Base-by-base conservation (phyloP, 805 yeast genomes). In the Candida peoriensis region DNA sequence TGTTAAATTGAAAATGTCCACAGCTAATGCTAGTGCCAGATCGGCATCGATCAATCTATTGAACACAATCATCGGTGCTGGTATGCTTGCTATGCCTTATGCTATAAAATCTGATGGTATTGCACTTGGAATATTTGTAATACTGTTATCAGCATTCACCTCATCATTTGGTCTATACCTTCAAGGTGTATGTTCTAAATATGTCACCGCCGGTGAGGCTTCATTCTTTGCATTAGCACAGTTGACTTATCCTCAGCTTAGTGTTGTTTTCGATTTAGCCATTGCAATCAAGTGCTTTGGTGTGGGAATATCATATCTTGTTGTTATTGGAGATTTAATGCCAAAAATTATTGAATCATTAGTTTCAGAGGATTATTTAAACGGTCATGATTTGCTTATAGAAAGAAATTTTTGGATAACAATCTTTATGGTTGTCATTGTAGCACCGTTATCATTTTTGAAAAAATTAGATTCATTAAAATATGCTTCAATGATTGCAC, bases 401-500 rank as follows among this genome's bases (percentile, higher is more conserved):
- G 55, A 64, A 34, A 63, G 86, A 38, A 64, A 70, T 17, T 67
- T 80, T 38, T 80, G 86, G 81, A 80, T 81, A 32, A 58, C 82
- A 2, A 42, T 71, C 1, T 70, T 80, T 18, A 72, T 81, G 78
- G 37, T 53, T 4, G 40, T 57, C 11, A 50, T 68, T 7, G 66
- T 66, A 5, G 50, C 60, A 8, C 74, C 74, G 0, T 63, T 90
- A 33, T 80, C 93, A 10, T 86, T 79, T 55, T 66, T 83, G 50
- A 74, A 79, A 50, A 77, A 76, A 48, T 68, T 89, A 41, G 94
- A 85, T 54, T 84, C 96, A 8, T 70, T 89, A 52, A 81, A 84
- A 52, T 83, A 85, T 50, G 86, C 96, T 1, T 85, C 96, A 3
- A 62, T 88, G 56, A 65, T 89, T 24, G 96, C 96, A 1, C 64